Evolutionary conservation across 768 basidiomycete genomes (phyloP).

Genomic region (Lactarius quietus): DNA sequence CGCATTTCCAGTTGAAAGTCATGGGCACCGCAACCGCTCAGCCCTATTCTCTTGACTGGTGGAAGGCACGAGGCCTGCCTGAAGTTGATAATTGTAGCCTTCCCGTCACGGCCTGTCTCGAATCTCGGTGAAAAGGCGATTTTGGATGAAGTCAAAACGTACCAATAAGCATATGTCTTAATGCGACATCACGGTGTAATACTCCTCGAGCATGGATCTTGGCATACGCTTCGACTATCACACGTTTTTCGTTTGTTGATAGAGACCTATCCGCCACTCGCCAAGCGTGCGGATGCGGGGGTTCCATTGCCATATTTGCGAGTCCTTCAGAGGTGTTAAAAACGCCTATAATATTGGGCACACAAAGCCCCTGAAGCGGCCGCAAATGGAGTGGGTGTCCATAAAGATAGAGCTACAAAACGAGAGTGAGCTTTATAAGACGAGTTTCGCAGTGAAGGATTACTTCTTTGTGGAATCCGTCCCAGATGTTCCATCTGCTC

Average conservation of each 20-base stretch:
- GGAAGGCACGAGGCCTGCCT: slow-evolving; percentile 35
- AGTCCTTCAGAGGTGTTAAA: slow-evolving; percentile 39
- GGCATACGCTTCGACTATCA: slow-evolving; percentile 47
- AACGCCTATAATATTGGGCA: slow-evolving; percentile 53
- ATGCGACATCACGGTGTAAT: slow-evolving; percentile 32
- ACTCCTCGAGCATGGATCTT: slow-evolving; percentile 39
- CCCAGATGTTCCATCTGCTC: slow-evolving; percentile 22
- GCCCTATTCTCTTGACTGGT: slow-evolving; percentile 33
- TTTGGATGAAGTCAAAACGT: neutral
- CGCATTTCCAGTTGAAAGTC: slow-evolving; percentile 53
- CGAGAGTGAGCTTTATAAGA: slow-evolving; percentile 13
- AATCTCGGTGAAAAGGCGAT: neutral
- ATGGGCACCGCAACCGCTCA: slow-evolving; percentile 37
- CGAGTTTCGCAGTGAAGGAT: neutral
- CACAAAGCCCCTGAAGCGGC: slow-evolving; percentile 49
- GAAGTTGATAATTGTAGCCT: slow-evolving; percentile 48
- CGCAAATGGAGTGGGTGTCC: slow-evolving; percentile 44
- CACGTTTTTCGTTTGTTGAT: slow-evolving; percentile 49
- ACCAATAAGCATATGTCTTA: slow-evolving; percentile 48
- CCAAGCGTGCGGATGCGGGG: slow-evolving; percentile 58
- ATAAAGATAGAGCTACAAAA: slow-evolving; percentile 49
- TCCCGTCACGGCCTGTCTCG: slow-evolving; percentile 40
- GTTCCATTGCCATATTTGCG: slow-evolving; percentile 46
- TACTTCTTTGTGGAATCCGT: slow-evolving; percentile 24
- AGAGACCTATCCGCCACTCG: slow-evolving; percentile 54